Evolutionary conservation across 169 alveolate species (phyloP).

Genomic region (Plasmodium malariae): DNA sequence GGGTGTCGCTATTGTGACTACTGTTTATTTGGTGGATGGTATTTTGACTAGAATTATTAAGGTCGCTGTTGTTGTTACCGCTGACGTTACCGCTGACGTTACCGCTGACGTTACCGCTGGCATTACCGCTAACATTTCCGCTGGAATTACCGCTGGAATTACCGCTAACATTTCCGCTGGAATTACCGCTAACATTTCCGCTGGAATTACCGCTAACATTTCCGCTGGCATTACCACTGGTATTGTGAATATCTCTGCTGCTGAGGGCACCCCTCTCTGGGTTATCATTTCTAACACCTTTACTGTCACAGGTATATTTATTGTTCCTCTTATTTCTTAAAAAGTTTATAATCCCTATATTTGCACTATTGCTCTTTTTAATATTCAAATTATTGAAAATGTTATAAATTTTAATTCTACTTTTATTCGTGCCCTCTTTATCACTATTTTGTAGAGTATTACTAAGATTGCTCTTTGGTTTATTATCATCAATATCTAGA

Average conservation of each 20-base stretch:
- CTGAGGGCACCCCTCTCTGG: background rate
- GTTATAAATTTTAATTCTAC: constrained; percentile 42
- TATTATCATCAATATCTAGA: constrained; percentile 43
- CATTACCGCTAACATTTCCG: too few relatives aligned
- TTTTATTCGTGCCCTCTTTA: constrained; percentile 3
- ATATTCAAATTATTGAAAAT: constrained; percentile 25
- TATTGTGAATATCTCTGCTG: background rate
- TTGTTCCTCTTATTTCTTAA: constrained; percentile 44
- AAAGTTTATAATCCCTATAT: constrained; percentile 58
- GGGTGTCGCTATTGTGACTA: background rate
- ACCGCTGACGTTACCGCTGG: too few relatives aligned
- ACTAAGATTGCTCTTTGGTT: background rate
- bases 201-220: too few relatives aligned
- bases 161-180: too few relatives aligned
- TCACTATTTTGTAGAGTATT: background rate
- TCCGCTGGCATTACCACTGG: background rate
- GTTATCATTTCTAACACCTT: constrained; percentile 52
- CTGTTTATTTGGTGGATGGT: too few relatives aligned
- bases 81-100: too few relatives aligned
- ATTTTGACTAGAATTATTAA: too few relatives aligned
- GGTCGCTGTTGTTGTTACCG: too few relatives aligned
- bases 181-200: too few relatives aligned
- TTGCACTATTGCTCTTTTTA: constrained; percentile 33
- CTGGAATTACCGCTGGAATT: too few relatives aligned
- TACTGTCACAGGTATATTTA: constrained; percentile 47